Percentiles rank a stretch among this genome's conserved stretches.
phyloP scores from a whole-genome alignment of 1,284 basidiomycete species.

The Tilletia walkeri region DNA sequence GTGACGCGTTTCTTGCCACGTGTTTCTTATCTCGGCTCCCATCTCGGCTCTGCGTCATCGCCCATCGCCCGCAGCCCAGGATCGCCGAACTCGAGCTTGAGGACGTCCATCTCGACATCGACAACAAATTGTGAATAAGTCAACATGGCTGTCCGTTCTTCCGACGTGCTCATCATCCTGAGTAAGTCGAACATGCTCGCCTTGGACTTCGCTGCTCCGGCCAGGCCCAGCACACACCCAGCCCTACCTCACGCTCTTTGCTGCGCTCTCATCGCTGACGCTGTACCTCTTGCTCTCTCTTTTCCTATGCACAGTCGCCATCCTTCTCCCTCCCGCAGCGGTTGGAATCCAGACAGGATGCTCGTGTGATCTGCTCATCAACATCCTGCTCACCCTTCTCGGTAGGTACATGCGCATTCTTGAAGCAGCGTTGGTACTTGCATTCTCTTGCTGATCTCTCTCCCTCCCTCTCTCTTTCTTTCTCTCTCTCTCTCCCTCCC shows the following conservation, averaged over 20 bases:
- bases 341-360: constrained; percentile 70
- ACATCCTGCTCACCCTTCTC: constrained; percentile 70
- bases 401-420: constrained; percentile 39
- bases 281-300: too few relatives aligned
- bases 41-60: too few relatives aligned
- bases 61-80: too few relatives aligned
- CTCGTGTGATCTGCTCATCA: constrained; percentile 70
- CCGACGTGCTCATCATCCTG: constrained; percentile 38
- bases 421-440: not conserved
- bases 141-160: constrained; percentile 11
- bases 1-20: too few relatives aligned
- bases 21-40: too few relatives aligned
- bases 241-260: not conserved
- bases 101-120: too few relatives aligned
- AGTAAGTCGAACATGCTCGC: constrained; percentile 21
- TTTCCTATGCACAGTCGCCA: constrained; percentile 60
- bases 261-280: not conserved
- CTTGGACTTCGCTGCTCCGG: not conserved
- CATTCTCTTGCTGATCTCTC: not conserved
- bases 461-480: too few relatives aligned
- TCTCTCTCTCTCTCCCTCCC: not conserved
- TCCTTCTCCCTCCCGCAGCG: constrained; percentile 64
- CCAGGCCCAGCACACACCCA: too few relatives aligned
- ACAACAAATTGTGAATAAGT: not conserved
- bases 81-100: too few relatives aligned